These are phyloP conservation scores for Thelonectria blattea DNA, from an alignment of 2,329 filamentous ascomycete genomes.

Conservation along the genomic window DNA sequence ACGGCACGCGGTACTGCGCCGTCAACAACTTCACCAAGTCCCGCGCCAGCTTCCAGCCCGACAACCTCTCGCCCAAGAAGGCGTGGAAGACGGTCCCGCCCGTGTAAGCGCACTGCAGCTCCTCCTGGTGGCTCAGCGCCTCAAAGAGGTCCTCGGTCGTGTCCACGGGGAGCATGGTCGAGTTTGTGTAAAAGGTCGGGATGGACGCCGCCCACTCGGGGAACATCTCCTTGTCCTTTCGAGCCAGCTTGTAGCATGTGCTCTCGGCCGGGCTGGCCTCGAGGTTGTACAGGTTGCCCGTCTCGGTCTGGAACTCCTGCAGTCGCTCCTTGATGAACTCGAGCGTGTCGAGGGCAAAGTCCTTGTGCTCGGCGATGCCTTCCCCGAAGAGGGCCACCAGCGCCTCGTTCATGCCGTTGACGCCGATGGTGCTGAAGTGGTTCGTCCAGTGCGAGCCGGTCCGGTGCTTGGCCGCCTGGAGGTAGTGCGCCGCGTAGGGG, in stretches of 20 bases:
- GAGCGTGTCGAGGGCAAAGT: conserved; percentile 23
- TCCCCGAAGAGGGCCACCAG: conserved; percentile 16
- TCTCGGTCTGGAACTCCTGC: conserved; percentile 29
- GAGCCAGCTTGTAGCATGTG: conserved; percentile 35
- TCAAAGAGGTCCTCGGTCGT: conserved; percentile 34
- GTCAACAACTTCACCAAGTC: conserved; percentile 31
- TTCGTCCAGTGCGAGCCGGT: conserved; percentile 35
- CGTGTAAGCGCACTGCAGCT: conserved; percentile 32
- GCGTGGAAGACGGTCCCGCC: conserved; percentile 35
- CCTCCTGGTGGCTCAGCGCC: conserved; percentile 29
- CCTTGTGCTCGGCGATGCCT: conserved; percentile 6
- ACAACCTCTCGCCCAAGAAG: conserved; percentile 30
- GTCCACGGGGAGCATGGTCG: conserved; percentile 33
- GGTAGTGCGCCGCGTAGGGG: conserved; percentile 32
- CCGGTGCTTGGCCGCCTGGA: conserved; percentile 28
- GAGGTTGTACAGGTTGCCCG: conserved; percentile 30
- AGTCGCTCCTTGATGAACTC: conserved; percentile 33
- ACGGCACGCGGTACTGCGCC: conserved; percentile 29
- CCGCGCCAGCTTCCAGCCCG: conserved; percentile 28
- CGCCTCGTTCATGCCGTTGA: conserved; percentile 34
- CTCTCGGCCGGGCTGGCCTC: conserved; percentile 35
- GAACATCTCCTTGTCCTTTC: conserved; percentile 28
- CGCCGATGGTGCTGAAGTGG: conserved; percentile 35
- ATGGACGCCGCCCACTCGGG: not conserved
- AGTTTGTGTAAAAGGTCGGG: conserved; percentile 33